Conservation (phyloP, 148 eudicot genomes). For the Rhododendron henanense region DNA sequence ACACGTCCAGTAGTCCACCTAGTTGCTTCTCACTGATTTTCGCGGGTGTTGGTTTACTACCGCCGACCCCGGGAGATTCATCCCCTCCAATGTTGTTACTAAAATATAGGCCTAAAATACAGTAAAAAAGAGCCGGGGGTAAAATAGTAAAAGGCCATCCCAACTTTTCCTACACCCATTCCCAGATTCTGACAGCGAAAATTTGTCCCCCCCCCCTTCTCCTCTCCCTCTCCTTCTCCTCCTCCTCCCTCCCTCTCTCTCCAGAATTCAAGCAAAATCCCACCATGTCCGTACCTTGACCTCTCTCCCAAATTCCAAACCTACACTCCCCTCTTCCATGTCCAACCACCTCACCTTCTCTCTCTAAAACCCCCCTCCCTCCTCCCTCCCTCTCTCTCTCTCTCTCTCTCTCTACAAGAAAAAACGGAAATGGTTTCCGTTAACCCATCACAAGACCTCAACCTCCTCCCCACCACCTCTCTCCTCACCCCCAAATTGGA, state of each 20-base stretch:
- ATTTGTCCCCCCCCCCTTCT: not conserved
- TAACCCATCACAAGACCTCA: slow-evolving; percentile 34
- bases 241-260: not conserved
- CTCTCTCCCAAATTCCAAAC: not conserved
- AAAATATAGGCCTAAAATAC: too few relatives aligned
- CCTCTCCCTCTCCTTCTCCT: not conserved
- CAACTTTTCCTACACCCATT: not conserved
- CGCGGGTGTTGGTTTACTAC: too few relatives aligned
- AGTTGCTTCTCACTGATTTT: too few relatives aligned
- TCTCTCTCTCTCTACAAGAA: not conserved
- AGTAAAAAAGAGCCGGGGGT: not conserved
- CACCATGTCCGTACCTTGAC: not conserved
- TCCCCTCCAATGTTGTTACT: too few relatives aligned
- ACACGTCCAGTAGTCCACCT: too few relatives aligned
- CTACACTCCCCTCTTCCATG: not conserved
- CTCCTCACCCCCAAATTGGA: slow-evolving; percentile 34
- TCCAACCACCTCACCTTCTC: not conserved
- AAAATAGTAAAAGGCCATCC: not conserved
- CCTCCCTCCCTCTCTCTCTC: not conserved
- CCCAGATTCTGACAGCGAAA: not conserved
- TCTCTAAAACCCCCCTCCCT: not conserved
- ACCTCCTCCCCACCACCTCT: slow-evolving; percentile 18
- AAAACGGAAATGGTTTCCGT: slow-evolving; percentile 32
- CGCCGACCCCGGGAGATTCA: too few relatives aligned
- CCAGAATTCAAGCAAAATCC: not conserved